Conservation (phyloP, 768 basidiomycete species). For the Agaricus subrufescens region DNA sequence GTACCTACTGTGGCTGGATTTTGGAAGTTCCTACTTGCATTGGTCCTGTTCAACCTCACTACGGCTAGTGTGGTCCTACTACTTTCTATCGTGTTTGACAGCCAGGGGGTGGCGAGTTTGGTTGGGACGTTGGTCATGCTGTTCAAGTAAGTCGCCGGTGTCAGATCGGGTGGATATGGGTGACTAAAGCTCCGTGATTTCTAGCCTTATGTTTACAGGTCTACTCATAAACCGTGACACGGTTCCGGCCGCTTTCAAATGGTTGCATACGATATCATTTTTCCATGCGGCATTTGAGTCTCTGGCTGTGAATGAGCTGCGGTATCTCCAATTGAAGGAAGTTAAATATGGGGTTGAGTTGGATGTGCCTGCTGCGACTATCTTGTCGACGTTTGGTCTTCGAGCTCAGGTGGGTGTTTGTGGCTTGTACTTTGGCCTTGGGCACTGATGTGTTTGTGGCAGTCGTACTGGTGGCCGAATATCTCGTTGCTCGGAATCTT, state of each 20-base stretch:
- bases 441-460: slow-evolving; percentile 6
- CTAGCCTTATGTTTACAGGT: slow-evolving; percentile 91
- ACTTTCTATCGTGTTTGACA: slow-evolving; percentile 85
- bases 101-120: slow-evolving; percentile 84
- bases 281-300: slow-evolving; percentile 99
- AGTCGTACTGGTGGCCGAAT: slow-evolving; percentile 99
- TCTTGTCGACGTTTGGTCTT: slow-evolving; percentile 91
- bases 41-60: slow-evolving; percentile 95
- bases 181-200: not conserved
- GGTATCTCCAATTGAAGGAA: slow-evolving; percentile 91
- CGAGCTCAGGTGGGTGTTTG: slow-evolving; percentile 63
- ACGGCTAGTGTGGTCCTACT: slow-evolving; percentile 90
- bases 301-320: slow-evolving; percentile 93
- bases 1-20: slow-evolving; percentile 86
- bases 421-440: not conserved
- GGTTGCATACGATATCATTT: slow-evolving; percentile 91
- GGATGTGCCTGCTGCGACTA: slow-evolving; percentile 93
- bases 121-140: slow-evolving; percentile 96
- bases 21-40: slow-evolving; percentile 97
- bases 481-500: slow-evolving; percentile 81
- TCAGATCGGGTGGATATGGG: not conserved
- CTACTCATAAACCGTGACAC: slow-evolving; percentile 92
- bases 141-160: slow-evolving; percentile 74
- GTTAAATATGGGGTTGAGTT: slow-evolving; percentile 96
- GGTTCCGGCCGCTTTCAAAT: slow-evolving; percentile 64